These are phyloP conservation scores for Aeminium ludgeri DNA, from an alignment of 495 filamentous ascomycete species.

Conservation along the genomic window DNA sequence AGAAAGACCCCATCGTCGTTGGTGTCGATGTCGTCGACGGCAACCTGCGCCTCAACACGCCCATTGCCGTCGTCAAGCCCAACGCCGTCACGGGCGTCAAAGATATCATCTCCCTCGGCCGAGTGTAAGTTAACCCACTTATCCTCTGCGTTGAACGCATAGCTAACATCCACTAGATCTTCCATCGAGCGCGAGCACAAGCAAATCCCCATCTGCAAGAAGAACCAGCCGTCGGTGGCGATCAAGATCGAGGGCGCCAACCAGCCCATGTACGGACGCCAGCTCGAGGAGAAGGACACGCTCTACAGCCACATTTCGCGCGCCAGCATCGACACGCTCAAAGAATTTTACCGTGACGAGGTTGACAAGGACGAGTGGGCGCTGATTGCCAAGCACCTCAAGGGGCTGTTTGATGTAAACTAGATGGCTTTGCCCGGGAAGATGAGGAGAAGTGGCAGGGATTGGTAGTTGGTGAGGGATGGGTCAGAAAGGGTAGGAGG, in stretches of 20 bases:
- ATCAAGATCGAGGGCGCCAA: constrained; percentile 94
- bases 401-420: constrained; percentile 81
- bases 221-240: constrained; percentile 88
- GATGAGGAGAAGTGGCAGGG: too few species aligned
- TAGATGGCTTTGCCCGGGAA: constrained; percentile 20
- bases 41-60: constrained; percentile 66
- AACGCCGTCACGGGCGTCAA: constrained; percentile 63
- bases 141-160: too few species aligned
- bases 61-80: constrained; percentile 65
- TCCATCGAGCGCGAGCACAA: constrained; percentile 94
- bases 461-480: too few species aligned
- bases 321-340: constrained; percentile 79
- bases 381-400: constrained; percentile 70
- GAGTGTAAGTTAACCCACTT: constrained; percentile 60
- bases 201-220: constrained; percentile 75
- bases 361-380: constrained; percentile 89
- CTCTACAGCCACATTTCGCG: constrained; percentile 80
- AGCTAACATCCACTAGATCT: constrained; percentile 7
- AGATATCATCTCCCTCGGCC: constrained; percentile 68
- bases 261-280: constrained; percentile 88
- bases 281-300: constrained; percentile 82
- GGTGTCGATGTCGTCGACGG: constrained; percentile 93
- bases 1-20: constrained; percentile 87
- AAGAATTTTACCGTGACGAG: constrained; percentile 85
- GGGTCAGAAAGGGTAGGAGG: too few species aligned